Evolutionary conservation across 2,329 filamentous ascomycete genomes (phyloP).

Genomic region (Arthrobotrys sphaeroides): DNA sequence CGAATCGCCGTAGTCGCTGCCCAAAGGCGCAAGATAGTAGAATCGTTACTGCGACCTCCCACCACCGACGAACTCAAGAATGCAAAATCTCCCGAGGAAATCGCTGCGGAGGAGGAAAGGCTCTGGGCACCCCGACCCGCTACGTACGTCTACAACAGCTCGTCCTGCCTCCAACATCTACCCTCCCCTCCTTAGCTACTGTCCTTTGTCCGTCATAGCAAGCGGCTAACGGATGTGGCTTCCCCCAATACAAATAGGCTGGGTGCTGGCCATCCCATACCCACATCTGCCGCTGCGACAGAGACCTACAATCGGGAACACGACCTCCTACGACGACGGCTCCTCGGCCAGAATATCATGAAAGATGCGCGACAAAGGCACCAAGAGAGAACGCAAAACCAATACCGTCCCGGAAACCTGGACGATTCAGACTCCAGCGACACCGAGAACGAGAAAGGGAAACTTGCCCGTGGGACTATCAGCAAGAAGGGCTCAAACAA

Average conservation of each 20-base stretch:
- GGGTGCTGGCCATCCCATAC: constrained; percentile 64
- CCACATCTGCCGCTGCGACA: constrained; percentile 61
- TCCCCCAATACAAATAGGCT: constrained; percentile 59
- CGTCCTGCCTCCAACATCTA: too few relatives aligned
- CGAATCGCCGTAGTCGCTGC: constrained; percentile 67
- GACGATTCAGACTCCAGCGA: constrained; percentile 1
- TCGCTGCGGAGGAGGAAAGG: constrained; percentile 66
- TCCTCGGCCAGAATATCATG: constrained; percentile 60
- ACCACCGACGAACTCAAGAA: constrained; percentile 57
- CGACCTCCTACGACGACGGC: constrained; percentile 63
- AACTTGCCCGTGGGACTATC: constrained; percentile 1
- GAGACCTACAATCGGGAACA: constrained; percentile 62
- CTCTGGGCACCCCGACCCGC: constrained; percentile 67
- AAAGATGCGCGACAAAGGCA: constrained; percentile 46
- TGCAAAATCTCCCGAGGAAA: constrained; percentile 63
- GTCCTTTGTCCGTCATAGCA: neutral
- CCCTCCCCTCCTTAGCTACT: neutral
- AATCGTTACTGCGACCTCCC: constrained; percentile 68
- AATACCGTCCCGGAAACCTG: neutral
- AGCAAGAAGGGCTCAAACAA: constrained; percentile 20
- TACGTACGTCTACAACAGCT: too few relatives aligned
- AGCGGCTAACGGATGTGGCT: too few relatives aligned
- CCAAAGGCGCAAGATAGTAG: constrained; percentile 66
- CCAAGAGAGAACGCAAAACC: constrained; percentile 27
- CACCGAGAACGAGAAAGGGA: constrained; percentile 4